Conservation (phyloP, 768 basidiomycete genomes). For the Pleurotus ostreatus region DNA sequence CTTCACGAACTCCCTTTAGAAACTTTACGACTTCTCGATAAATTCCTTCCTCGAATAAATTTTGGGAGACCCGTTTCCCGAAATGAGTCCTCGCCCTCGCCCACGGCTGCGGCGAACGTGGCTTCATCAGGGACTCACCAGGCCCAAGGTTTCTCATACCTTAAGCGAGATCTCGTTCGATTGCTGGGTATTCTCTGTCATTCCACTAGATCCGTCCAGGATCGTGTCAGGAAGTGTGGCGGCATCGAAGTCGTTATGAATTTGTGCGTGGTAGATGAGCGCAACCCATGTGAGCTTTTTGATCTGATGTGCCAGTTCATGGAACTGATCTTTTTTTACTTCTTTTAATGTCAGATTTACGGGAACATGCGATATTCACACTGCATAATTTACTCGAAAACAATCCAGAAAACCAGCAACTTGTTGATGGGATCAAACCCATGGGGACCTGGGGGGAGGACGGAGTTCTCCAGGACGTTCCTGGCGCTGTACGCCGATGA, state of each 20-base stretch:
- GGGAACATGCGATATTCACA: constrained; percentile 89
- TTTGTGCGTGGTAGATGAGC: constrained; percentile 85
- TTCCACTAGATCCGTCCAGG: constrained; percentile 62
- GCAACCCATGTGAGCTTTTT: constrained; percentile 71
- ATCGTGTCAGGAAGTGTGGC: constrained; percentile 62
- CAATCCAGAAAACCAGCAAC: constrained; percentile 76
- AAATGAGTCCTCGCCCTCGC: constrained; percentile 6
- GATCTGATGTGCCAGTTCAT: constrained; percentile 10
- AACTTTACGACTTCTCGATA: constrained; percentile 67
- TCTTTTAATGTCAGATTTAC: constrained; percentile 53
- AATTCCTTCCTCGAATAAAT: constrained; percentile 82
- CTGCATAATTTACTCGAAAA: constrained; percentile 72
- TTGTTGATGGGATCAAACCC: constrained; percentile 72
- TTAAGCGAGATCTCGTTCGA: constrained; percentile 89
- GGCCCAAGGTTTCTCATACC: constrained; percentile 66
- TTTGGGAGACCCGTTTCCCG: constrained; percentile 59
- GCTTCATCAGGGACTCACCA: constrained; percentile 28
- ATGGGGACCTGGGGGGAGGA: constrained; percentile 53
- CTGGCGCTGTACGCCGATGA: constrained; percentile 28
- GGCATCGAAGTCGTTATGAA: constrained; percentile 84
- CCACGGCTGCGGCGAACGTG: constrained; percentile 16
- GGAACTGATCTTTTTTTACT: background rate
- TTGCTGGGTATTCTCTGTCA: constrained; percentile 77
- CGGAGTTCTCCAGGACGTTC: constrained; percentile 43
- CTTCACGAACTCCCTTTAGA: constrained; percentile 37